phyloP scores from a whole-genome alignment of 805 yeast species.

The Metahyphopichia silvanorum region DNA sequence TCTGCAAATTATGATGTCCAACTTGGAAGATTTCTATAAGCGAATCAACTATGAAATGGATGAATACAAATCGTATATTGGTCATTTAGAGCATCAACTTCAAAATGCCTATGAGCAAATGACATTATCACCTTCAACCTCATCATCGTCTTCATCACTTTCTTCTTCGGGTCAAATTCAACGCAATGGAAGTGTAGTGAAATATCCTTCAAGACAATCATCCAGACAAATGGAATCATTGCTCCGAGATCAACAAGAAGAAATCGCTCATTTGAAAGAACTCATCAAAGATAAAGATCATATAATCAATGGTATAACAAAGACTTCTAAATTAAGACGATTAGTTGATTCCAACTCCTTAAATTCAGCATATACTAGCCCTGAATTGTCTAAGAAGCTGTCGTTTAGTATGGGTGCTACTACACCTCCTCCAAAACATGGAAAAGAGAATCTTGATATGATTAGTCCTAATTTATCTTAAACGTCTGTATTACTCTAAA shows the following conservation, averaged over 20 bases:
- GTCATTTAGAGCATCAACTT: constrained; percentile 56
- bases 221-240: constrained; percentile 24
- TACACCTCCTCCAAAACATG: constrained; percentile 1
- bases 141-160: not conserved
- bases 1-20: constrained; percentile 42
- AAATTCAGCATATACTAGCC: constrained; percentile 4
- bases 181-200: not conserved
- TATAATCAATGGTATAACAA: constrained; percentile 69
- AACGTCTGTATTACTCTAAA: too few species aligned
- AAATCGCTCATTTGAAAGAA: constrained; percentile 60
- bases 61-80: constrained; percentile 57
- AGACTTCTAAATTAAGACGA: constrained; percentile 57
- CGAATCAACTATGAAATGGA: constrained; percentile 50
- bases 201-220: not conserved
- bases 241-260: constrained; percentile 62
- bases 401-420: not conserved
- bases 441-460: constrained; percentile 6
- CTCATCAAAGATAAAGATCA: constrained; percentile 70
- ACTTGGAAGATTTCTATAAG: constrained; percentile 47
- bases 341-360: constrained; percentile 33
- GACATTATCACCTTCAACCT: constrained; percentile 4
- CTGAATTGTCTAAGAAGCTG: constrained; percentile 1
- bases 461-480: too few species aligned
- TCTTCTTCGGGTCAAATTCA: not conserved
- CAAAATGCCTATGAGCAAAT: constrained; percentile 22